Evolutionary conservation across 2,329 filamentous ascomycete species (phyloP).

Genomic region (Grosmannia serpens): DNA sequence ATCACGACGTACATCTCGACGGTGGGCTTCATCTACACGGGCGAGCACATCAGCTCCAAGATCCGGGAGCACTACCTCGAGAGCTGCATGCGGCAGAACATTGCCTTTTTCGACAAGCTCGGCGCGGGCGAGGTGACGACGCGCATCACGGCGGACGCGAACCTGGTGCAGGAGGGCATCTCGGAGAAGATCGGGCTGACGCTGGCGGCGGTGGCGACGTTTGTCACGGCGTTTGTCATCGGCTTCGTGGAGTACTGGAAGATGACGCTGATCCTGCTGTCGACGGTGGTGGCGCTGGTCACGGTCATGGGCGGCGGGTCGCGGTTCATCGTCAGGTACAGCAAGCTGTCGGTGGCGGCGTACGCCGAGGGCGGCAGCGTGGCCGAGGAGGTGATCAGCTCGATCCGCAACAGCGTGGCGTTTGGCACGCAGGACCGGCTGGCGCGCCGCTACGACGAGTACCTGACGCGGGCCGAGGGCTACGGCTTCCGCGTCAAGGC

Average conservation of each 20-base stretch:
- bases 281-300: slow-evolving; percentile 70
- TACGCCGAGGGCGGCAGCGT: slow-evolving; percentile 80
- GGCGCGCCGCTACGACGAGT: slow-evolving; percentile 71
- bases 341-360: slow-evolving; percentile 63
- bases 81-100: slow-evolving; percentile 78
- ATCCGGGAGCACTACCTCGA: slow-evolving; percentile 75
- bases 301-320: slow-evolving; percentile 64
- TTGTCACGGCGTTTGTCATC: slow-evolving; percentile 80
- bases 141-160: slow-evolving; percentile 87
- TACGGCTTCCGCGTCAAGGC: slow-evolving; percentile 69
- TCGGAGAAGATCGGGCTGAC: slow-evolving; percentile 80
- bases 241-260: slow-evolving; percentile 90
- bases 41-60: slow-evolving; percentile 67
- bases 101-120: slow-evolving; percentile 86
- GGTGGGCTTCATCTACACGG: slow-evolving; percentile 80
- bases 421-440: slow-evolving; percentile 90
- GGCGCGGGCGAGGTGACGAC: slow-evolving; percentile 91
- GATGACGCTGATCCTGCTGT: slow-evolving; percentile 75
- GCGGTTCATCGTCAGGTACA: slow-evolving; percentile 66
- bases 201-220: slow-evolving; percentile 65
- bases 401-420: slow-evolving; percentile 81
- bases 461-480: slow-evolving; percentile 60
- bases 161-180: slow-evolving; percentile 85
- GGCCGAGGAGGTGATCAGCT: slow-evolving; percentile 89
- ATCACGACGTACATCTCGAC: slow-evolving; percentile 68